Base-by-base conservation (phyloP, 352 stramenopile species). In the Pythium phragmiticola region DNA sequence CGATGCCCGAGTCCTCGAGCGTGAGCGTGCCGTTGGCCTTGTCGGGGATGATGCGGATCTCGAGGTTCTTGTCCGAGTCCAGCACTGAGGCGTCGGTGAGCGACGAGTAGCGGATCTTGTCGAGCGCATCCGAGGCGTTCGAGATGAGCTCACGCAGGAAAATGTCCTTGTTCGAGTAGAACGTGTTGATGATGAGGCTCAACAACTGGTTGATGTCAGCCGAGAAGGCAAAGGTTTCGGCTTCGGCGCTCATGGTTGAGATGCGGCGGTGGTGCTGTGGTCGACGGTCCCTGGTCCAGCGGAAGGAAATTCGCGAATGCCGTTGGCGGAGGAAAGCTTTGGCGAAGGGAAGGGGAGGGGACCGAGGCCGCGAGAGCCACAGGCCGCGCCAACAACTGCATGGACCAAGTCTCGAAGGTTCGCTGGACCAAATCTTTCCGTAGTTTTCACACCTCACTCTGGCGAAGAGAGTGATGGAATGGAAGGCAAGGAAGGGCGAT, bases 111-210 rank as follows among this genome's bases (percentile, higher is more conserved):
- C 96, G 89, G 74, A 99, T 98, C 91, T 99, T 99, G 84, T 99
- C 95, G 33, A 99, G 87, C 19, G 95, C 95, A 96, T 99, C 95
- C 42, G 88, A 98, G 39, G 93, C 82, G 82, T 99, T 99, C 60
- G 92, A 98, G 76, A 99, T 98, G 48, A 98, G 75, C 75, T 98
- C 95, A 70, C 96, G 92, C 37, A 98, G 70, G 82, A 99, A 99
- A 66, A 99, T 98, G 70, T 99, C 98, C 91, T 99, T 99, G 96
- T 99, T 99, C 68, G 94, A 99, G 94, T 99, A 99, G 80, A 99
- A 99, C 66, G 96, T 99, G 86, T 97, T 96, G 72, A 97, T 97
- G 78, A 97, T 99, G 72, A 99, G 78, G 69, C 90, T 98, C 77
- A 99, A 81, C 56, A 99, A 89, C 87, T 99, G 98, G 86, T 99